Evolutionary conservation across 2,329 filamentous ascomycete genomes (phyloP).

Genomic region (Thielaviopsis populi): DNA sequence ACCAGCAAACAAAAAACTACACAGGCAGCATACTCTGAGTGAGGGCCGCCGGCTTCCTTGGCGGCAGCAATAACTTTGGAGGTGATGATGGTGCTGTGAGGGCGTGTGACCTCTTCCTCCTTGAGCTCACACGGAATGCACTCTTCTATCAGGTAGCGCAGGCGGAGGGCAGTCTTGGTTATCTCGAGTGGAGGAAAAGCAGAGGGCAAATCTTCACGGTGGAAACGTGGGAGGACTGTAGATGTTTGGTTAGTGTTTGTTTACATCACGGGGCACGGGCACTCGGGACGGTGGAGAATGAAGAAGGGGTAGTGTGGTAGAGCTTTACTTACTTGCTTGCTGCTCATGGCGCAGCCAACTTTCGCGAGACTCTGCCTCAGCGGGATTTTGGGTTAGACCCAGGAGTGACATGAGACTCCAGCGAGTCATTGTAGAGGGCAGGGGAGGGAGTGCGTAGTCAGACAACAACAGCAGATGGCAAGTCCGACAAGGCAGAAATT

Average conservation of each 20-base stretch:
- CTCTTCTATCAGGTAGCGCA: conserved; percentile 82
- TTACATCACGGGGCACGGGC: background rate
- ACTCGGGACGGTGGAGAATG: background rate
- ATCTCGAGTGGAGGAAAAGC: conserved; percentile 65
- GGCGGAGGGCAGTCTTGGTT: conserved; percentile 73
- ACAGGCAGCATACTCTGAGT: conserved; percentile 51
- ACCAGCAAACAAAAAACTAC: conserved; percentile 75
- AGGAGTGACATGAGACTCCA: conserved; percentile 13
- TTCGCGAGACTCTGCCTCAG: background rate
- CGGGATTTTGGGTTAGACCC: conserved; percentile 7
- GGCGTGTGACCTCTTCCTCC: conserved; percentile 53
- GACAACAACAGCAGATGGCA: no score
- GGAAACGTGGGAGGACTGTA: conserved; percentile 50
- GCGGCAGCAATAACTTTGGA: conserved; percentile 64
- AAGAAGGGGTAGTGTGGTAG: background rate
- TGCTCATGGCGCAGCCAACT: conserved; percentile 7
- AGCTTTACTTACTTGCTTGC: conserved; percentile 5
- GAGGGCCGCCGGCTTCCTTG: conserved; percentile 58
- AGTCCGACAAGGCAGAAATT: background rate
- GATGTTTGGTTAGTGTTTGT: background rate
- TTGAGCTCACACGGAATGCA: conserved; percentile 84
- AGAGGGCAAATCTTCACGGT: conserved; percentile 39
- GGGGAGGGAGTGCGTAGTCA: background rate
- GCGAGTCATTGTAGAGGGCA: conserved; percentile 3
- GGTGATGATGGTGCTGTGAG: conserved; percentile 79